Conservation (phyloP, 495 filamentous ascomycete species). For the Penicillium roqueforti region DNA sequence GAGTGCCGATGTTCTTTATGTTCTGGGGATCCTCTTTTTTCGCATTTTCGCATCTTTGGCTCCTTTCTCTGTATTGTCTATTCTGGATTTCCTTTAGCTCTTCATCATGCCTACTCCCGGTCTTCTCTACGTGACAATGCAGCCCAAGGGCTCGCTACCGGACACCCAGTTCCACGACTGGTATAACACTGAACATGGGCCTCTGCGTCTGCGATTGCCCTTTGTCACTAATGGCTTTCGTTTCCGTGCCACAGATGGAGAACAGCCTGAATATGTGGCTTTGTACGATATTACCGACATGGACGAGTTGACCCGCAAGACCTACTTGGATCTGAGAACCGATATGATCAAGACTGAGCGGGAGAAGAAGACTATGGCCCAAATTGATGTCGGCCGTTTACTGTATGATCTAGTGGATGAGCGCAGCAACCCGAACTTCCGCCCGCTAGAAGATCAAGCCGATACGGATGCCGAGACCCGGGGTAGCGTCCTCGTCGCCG, state of each 20-base stretch:
- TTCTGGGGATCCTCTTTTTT: background rate
- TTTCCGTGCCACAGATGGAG: constrained; percentile 61
- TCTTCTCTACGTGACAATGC: constrained; percentile 76
- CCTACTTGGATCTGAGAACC: constrained; percentile 63
- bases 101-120: constrained; percentile 48
- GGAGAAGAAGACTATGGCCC: constrained; percentile 69
- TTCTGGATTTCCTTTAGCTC: background rate
- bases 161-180: constrained; percentile 75
- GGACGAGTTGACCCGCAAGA: constrained; percentile 56
- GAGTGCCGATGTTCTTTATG: background rate
- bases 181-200: constrained; percentile 89
- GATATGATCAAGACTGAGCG: constrained; percentile 62
- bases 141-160: constrained; percentile 60
- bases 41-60: no score
- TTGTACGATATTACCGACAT: constrained; percentile 77
- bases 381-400: constrained; percentile 65
- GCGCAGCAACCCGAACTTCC: constrained; percentile 49
- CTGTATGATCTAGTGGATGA: constrained; percentile 61
- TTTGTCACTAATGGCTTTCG: constrained; percentile 73
- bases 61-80: background rate
- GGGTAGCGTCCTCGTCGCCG: constrained; percentile 58
- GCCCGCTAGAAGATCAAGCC: constrained; percentile 52
- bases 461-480: constrained; percentile 51
- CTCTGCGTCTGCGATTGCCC: constrained; percentile 66
- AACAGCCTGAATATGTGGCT: constrained; percentile 65